Percentiles rank a stretch among this genome's conserved stretches.
phyloP scores from a whole-genome alignment of 2,329 filamentous ascomycete species.

The Colletotrichum australisinense region DNA sequence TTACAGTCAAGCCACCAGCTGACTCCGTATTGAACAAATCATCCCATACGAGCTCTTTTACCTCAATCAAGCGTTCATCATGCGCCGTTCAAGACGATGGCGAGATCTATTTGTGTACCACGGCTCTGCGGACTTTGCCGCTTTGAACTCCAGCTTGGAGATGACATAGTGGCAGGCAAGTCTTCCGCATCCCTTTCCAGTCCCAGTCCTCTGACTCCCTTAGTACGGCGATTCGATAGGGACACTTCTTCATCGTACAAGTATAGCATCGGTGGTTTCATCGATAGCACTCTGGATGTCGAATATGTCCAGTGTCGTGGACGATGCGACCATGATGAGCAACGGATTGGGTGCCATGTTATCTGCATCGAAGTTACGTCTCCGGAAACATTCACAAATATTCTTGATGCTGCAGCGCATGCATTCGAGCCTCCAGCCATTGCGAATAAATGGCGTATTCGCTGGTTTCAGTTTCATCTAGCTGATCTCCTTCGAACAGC shows the following conservation, averaged over 20 bases:
- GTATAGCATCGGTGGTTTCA: slow-evolving; percentile 1
- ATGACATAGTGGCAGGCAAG: slow-evolving; percentile 14
- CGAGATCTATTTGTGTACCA: slow-evolving; percentile 9
- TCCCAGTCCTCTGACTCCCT: background rate
- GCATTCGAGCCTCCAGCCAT: background rate
- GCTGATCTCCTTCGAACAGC: no score
- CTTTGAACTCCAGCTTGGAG: background rate
- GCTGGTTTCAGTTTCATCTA: background rate
- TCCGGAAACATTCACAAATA: background rate
- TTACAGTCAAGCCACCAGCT: no score
- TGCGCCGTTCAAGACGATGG: background rate
- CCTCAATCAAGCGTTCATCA: no score
- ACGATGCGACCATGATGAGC: slow-evolving; percentile 7
- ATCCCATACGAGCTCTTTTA: no score
- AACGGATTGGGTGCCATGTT: slow-evolving; percentile 8
- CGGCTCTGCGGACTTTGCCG: slow-evolving; percentile 10
- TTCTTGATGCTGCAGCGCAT: background rate
- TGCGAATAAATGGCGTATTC: background rate
- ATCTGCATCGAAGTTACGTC: background rate
- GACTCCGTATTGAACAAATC: no score
- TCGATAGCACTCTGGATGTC: background rate
- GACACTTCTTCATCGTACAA: slow-evolving; percentile 5
- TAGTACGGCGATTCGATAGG: background rate
- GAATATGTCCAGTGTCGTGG: slow-evolving; percentile 12
- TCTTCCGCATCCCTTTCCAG: background rate